Percentiles rank a stretch among this genome's conserved stretches.
These are phyloP conservation scores for Clonostachys byssicola DNA, from an alignment of 2,329 filamentous ascomycete genomes.

Conservation along the genomic window DNA sequence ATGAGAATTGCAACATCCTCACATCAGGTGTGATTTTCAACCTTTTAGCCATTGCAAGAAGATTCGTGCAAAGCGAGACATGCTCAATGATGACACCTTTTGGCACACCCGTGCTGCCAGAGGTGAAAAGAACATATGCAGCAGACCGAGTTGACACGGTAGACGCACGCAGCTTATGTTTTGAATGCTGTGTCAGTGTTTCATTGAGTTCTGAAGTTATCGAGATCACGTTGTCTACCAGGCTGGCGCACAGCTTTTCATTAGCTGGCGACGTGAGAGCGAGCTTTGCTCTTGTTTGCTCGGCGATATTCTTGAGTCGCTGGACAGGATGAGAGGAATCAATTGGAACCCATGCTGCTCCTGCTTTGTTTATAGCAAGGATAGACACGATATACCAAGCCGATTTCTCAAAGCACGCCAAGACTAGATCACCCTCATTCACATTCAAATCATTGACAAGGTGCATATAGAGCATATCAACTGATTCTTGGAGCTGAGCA, in stretches of 20 bases:
- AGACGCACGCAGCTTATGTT: too few relatives aligned
- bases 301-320: slow-evolving; percentile 6
- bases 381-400: slow-evolving; percentile 10
- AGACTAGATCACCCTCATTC: slow-evolving; percentile 7
- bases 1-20: slow-evolving; percentile 3
- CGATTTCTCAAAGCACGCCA: slow-evolving; percentile 22
- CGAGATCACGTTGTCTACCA: slow-evolving; percentile 5
- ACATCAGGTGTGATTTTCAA: slow-evolving; percentile 1
- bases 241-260: slow-evolving; percentile 9
- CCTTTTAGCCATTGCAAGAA: slow-evolving; percentile 4
- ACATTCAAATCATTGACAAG: slow-evolving; percentile 3
- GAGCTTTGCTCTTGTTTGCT: slow-evolving; percentile 5
- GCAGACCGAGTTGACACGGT: not conserved
- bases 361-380: slow-evolving; percentile 10
- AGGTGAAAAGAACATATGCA: slow-evolving; percentile 7
- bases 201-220: slow-evolving; percentile 1
- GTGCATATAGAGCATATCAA: not conserved
- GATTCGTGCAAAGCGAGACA: slow-evolving; percentile 4
- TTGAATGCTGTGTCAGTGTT: not conserved
- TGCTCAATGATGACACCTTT: slow-evolving; percentile 9
- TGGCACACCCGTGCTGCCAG: slow-evolving; percentile 7
- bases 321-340: slow-evolving; percentile 7
- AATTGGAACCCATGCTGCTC: slow-evolving; percentile 9
- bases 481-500: not conserved
- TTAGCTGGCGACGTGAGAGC: slow-evolving; percentile 6